Base-by-base conservation (phyloP, 108 stramenopile species). In the Chaetoceros tenuissimus region DNA sequence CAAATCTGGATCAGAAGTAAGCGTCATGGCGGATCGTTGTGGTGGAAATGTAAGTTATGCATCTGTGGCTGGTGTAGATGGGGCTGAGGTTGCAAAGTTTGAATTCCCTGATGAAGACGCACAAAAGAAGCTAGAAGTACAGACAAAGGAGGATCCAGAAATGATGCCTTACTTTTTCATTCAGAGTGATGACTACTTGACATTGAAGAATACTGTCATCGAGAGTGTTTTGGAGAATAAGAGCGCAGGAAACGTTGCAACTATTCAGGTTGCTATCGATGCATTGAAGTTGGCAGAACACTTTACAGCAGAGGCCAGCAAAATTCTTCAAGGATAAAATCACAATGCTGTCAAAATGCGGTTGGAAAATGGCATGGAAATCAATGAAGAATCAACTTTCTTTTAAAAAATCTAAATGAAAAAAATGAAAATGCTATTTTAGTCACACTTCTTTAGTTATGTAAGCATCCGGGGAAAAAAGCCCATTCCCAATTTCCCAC, bases 131-230 rank as follows among this genome's bases (percentile, higher is more conserved):
- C 78, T 79, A 20, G 66, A 67, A 21, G 55, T 62, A 20, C 62
- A 75, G 23, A 46, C 68, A 47, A 63, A 56, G 31, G 68, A 65
- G 48, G 64, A 74, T 51, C 73, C 80, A 17, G 85, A 73, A 31
- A 76, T 76, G 30, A 89, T 89, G 91, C 85, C 87, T 10, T 89
- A 93, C 71, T 93, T 93, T 60, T 84, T 77, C 54, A 73, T 76
- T 30, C 87, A 93, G 59, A 67, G 73, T 78, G 77, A 80, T 7
- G 91, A 93, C 66, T 93, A 93, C 48, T 48, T 69, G 48, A 74
- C 61, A 50, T 64, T 93, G 10, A 93, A 93, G 57, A 57, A 79
- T 24, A 66, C 75, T 17, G 81, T 87, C 16, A 73, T 69, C 19
- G 34, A 67, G 16, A 44, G 66, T 55, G 63, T 61, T 28, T 47